Evolutionary conservation across 441 rosid genomes (phyloP), one percentile per base, ranked within the genome.

Genomic region (Lepidium campestre): DNA sequence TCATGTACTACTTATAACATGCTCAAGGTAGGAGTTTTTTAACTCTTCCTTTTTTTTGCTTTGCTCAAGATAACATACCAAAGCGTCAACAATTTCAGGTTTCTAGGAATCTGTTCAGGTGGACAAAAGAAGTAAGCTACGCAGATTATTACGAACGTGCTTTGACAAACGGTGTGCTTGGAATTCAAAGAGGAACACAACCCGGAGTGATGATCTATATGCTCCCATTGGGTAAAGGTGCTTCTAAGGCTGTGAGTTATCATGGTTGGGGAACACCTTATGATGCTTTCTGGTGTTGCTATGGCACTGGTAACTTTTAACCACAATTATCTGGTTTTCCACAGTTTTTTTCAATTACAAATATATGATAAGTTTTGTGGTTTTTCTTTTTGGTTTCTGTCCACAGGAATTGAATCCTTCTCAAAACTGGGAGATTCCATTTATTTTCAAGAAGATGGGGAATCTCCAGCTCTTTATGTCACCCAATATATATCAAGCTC

Each of bases 141-240:
- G 96, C 92, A 47, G 99, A 94, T 78, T 94, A 94, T 57, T 94
- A 94, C 13, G 99, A 94, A 62, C 92, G 97, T 31, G 93, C 97
- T 32, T 71, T 91, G 62, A 88, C 93, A 15, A 91, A 94, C 61
- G 99, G 97, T 57, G 97, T 94, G 37, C 83, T 94, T 0, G 74
- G 91, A 56, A 94, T 88, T 68, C 99, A 94, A 70, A 85, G 99
- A 75, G 99, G 95, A 64, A 84, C 81, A 10, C 88, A 94, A 22
- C 99, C 96, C 3, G 97, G 99, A 54, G 71, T 84, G 23, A 94
- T 91, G 99, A 91, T 94, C 63, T 91, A 91, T 86, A 87, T 91
- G 97, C 97, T 94, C 44, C 99, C 99, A 60, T 83, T 78, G 34
- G 77, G 79, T 36, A 87, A 62, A 27, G 96, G 99, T 45, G 80